Evolutionary conservation across 2,329 filamentous ascomycete species (phyloP), one percentile per base, ranked within the genome.

Genomic region (Nannizziopsis arthrosporioides): DNA sequence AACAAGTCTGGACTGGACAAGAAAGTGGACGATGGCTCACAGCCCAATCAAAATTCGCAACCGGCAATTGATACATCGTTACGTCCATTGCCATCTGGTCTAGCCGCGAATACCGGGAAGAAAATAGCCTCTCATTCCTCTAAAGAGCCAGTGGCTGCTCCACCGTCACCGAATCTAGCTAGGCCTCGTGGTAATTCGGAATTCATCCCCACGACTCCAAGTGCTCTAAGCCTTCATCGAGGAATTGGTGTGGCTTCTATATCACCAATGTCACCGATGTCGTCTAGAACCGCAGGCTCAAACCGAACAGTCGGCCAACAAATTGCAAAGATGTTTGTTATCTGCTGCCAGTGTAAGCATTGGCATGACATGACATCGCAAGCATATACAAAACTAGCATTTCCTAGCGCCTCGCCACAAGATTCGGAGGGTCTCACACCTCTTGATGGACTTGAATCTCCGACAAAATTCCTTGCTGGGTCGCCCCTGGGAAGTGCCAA

Each of bases 351-450:
- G 45, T 70, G 67, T 58, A 63, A 62, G 40, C 64, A 61, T 52
- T 70, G 67, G 67, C 67, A 70, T 51, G 66, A 69, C 44, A 59
- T 68, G 51, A 67, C 67, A 2, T 61, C 64, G 10, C 61, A 65
- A 30, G 54, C 64, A 15, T 68, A 67, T 51, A 59, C 63, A 39
- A 65, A 57, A 44, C 56, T 68, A 31, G 57, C 61, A 30, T 58
- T 56, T 44, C 57, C 63, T 30, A 37, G 32, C 27, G 31, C 22
- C 2, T 18, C 4, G 17, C 44, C 31, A 5, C n/a, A 11, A 8
- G 12, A 12, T 19, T 10, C 38, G 3, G 30, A 11, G n/a, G n/a
- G 22, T 17, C 8, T 47, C 3, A 42, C 38, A 3, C 38, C 45
- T 41, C 30, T 19, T 3, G 31, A 35, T 4, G 36, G 19, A 19